Evolutionary conservation across 768 basidiomycete genomes (phyloP).

Genomic region (Fistulinella prunicolor): DNA sequence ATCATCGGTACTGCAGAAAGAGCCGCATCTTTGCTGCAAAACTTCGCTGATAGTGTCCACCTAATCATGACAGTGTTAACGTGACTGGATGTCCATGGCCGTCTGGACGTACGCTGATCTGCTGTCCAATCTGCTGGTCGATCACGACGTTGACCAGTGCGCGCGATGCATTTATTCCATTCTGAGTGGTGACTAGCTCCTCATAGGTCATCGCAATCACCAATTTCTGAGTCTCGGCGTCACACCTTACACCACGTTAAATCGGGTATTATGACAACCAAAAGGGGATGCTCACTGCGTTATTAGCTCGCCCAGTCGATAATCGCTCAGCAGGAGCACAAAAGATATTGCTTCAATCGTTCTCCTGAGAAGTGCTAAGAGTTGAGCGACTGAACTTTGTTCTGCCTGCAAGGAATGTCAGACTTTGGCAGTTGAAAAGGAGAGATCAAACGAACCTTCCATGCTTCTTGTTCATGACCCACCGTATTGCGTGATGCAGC

Average conservation of each 20-base stretch:
- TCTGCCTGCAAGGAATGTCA: slow-evolving; percentile 55
- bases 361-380: slow-evolving; percentile 71
- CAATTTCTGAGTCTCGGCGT: slow-evolving; percentile 64
- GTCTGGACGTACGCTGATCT: slow-evolving; percentile 71
- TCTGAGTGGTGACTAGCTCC: slow-evolving; percentile 78
- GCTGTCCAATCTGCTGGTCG: slow-evolving; percentile 96
- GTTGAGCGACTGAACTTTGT: slow-evolving; percentile 74
- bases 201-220: slow-evolving; percentile 77
- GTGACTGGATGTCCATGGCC: neutral
- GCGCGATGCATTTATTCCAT: slow-evolving; percentile 85
- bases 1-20: slow-evolving; percentile 97
- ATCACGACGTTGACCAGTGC: slow-evolving; percentile 93
- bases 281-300: slow-evolving; percentile 53
- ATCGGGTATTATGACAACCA: neutral
- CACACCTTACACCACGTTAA: slow-evolving; percentile 52
- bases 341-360: slow-evolving; percentile 95
- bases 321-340: slow-evolving; percentile 87
- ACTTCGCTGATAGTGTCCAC: slow-evolving; percentile 97
- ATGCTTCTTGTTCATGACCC: slow-evolving; percentile 78
- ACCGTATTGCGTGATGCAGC: slow-evolving; percentile 51
- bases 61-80: slow-evolving; percentile 38
- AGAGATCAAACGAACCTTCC: slow-evolving; percentile 56
- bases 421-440: neutral
- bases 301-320: slow-evolving; percentile 82
- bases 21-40: slow-evolving; percentile 90